Base-by-base conservation (phyloP, 257 asterid species). In the Capsicum chinense region DNA sequence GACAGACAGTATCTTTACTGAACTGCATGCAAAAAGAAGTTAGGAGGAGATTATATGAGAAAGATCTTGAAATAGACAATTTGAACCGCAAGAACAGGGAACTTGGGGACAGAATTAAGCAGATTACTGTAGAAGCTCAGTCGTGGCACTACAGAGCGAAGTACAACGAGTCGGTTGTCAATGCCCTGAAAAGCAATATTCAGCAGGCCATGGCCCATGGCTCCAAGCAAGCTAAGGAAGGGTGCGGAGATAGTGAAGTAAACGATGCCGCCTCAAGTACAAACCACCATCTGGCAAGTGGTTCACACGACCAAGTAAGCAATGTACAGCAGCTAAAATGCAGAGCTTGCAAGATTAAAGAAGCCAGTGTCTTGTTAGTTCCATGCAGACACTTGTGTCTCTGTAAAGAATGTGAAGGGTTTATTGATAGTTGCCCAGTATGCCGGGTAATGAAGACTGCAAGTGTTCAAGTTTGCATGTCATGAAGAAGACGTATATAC, bases 381-480 rank as follows among this genome's bases (percentile, higher is more conserved):
- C 96, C 96, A 37, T 93, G 97, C 82, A 83, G 94, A 85, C 97
- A 93, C 83, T 82, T 93, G 90, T 93, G 97, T 83, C 84, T 92
- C 81, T 92, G 96, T 83, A 62, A 71, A 68, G 93, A 90, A 81
- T 93, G 97, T n/a, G 94, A 91, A 84, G 92, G 91, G 62, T 84
- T 90, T 83, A 67, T 88, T 33, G 89, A 89, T 10, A 67, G 84
- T 68, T 93, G 97, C 87, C 97, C 97, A 12, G 80, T 93, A 0
- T 93, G 97, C 86, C 91, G 88, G 91, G 91, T 85, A 83, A 88
- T 91, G 92, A 93, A 93, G 91, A 90, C 92, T 56, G 89, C 97
- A 79, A 88, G 97, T 90, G 90, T 93, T 82, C 93, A 88, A 85
- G 97, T 93, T 35, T 88, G 88, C 91, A 88, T 91, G 93, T 88